A percentile compares a stretch with the other conserved stretches of the same genome.
Conservation (phyloP, 2,329 filamentous ascomycete genomes). For the Claviceps quebecensis region DNA sequence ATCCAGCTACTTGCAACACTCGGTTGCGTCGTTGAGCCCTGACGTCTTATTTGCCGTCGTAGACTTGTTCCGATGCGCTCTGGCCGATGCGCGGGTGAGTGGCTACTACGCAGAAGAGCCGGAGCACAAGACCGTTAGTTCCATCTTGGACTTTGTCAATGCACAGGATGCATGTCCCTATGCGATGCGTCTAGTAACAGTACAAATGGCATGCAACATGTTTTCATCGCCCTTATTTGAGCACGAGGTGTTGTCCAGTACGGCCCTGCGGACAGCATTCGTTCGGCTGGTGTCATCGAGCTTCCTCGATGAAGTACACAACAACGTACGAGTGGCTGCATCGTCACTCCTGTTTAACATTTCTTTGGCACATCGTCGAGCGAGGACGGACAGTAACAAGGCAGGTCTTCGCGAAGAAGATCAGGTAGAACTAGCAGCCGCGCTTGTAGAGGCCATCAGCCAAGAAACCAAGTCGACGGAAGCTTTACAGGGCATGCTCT, state of each 20-base stretch:
- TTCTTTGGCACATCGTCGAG: slow-evolving; percentile 52
- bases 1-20: slow-evolving; percentile 43
- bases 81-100: slow-evolving; percentile 65
- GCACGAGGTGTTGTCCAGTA: slow-evolving; percentile 42
- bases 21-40: slow-evolving; percentile 39
- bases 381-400: slow-evolving; percentile 41
- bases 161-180: slow-evolving; percentile 52
- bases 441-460: slow-evolving; percentile 58
- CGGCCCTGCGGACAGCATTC: slow-evolving; percentile 40
- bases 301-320: slow-evolving; percentile 63
- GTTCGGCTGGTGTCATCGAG: slow-evolving; percentile 60
- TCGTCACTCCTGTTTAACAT: slow-evolving; percentile 78
- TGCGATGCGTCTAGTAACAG: slow-evolving; percentile 64
- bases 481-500: slow-evolving; percentile 60
- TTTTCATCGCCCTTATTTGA: slow-evolving; percentile 64
- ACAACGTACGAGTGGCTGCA: slow-evolving; percentile 65
- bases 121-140: slow-evolving; percentile 45
- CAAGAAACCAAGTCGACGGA: slow-evolving; percentile 50
- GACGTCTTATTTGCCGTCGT: slow-evolving; percentile 66
- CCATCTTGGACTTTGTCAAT: slow-evolving; percentile 47
- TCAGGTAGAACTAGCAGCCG: slow-evolving; percentile 70
- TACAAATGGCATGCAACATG: slow-evolving; percentile 75
- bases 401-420: slow-evolving; percentile 52
- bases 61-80: slow-evolving; percentile 69
- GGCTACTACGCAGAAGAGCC: slow-evolving; percentile 71